A percentile compares a stretch with the other conserved stretches of the same genome.
These are phyloP conservation scores for Corynespora cassiicola DNA, from an alignment of 2,329 filamentous ascomycete genomes.

Conservation along the genomic window DNA sequence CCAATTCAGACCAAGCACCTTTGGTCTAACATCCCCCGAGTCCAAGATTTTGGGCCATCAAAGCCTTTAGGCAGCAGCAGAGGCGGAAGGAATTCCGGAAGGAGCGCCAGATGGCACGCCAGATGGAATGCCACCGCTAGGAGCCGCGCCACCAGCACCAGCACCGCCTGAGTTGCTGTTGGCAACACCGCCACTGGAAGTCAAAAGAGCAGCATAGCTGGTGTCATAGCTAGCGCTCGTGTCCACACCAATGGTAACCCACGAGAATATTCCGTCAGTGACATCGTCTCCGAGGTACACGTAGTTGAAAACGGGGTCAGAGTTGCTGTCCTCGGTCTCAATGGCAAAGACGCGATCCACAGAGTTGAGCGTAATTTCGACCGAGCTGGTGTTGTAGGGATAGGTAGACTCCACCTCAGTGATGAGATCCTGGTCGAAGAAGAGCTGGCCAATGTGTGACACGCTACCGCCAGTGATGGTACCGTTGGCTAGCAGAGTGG, in stretches of 20 bases:
- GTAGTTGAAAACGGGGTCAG: too few species aligned
- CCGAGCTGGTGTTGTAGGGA: slow-evolving; percentile 49
- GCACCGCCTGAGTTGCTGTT: background rate
- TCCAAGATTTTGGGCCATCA: too few species aligned
- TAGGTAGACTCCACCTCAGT: slow-evolving; percentile 52
- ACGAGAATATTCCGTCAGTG: slow-evolving; percentile 18
- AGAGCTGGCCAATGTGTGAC: slow-evolving; percentile 68
- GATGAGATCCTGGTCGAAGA: slow-evolving; percentile 65
- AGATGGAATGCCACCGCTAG: too few species aligned
- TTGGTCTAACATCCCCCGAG: too few species aligned
- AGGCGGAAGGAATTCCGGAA: too few species aligned
- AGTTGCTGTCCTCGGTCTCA: slow-evolving; percentile 51
- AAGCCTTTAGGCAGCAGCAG: too few species aligned
- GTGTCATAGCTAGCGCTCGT: slow-evolving; percentile 8
- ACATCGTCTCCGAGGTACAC: slow-evolving; percentile 58
- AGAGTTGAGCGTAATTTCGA: slow-evolving; percentile 52
- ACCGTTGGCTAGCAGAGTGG: slow-evolving; percentile 49
- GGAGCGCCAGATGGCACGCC: too few species aligned
- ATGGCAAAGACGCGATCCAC: slow-evolving; percentile 56
- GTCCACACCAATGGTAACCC: slow-evolving; percentile 14
- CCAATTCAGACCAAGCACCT: too few species aligned
- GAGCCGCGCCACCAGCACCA: too few species aligned
- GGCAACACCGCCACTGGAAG: slow-evolving; percentile 6
- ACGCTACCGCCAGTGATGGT: slow-evolving; percentile 55
- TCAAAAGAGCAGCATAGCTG: slow-evolving; percentile 7